Evolutionary conservation across 1,284 basidiomycete species (phyloP).

Genomic region (Ceratobasidium sp.): DNA sequence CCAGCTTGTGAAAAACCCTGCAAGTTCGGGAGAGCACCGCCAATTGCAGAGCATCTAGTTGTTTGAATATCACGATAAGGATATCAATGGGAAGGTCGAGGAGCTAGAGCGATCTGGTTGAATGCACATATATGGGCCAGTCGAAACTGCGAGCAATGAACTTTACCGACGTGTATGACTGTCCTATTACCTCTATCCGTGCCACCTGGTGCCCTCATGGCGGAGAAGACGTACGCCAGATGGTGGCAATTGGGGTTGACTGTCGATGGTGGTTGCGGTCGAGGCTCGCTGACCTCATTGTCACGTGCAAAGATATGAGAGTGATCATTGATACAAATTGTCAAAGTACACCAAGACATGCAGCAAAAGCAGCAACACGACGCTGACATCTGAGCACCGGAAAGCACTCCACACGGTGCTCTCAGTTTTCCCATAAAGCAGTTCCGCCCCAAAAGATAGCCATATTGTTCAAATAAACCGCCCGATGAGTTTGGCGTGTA

Average conservation of each 20-base stretch:
- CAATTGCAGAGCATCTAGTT: background rate
- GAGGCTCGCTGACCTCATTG: background rate
- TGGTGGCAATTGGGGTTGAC: background rate
- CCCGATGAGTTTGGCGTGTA: background rate
- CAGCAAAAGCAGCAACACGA: conserved; percentile 1
- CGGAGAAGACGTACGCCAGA: background rate
- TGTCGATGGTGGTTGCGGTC: conserved; percentile 2
- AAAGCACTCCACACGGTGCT: background rate
- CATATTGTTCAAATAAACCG: conserved; percentile 32
- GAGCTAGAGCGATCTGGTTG: conserved; percentile 23
- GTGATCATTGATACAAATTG: conserved; percentile 4
- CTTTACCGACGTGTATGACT: background rate
- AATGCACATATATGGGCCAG: conserved; percentile 28
- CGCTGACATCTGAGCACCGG: background rate
- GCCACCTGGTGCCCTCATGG: background rate
- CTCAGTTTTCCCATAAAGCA: conserved; percentile 10
- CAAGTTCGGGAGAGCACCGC: conserved; percentile 39
- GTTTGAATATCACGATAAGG: conserved; percentile 8
- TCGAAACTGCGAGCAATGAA: background rate
- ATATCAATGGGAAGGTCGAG: conserved; percentile 26
- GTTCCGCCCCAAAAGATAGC: conserved; percentile 24
- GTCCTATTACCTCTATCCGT: background rate
- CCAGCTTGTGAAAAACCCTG: conserved; percentile 60
- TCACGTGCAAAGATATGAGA: background rate
- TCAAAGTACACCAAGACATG: background rate